Conservation (phyloP, 2,329 filamentous ascomycete genomes). For the Xylariaceae sp. region DNA sequence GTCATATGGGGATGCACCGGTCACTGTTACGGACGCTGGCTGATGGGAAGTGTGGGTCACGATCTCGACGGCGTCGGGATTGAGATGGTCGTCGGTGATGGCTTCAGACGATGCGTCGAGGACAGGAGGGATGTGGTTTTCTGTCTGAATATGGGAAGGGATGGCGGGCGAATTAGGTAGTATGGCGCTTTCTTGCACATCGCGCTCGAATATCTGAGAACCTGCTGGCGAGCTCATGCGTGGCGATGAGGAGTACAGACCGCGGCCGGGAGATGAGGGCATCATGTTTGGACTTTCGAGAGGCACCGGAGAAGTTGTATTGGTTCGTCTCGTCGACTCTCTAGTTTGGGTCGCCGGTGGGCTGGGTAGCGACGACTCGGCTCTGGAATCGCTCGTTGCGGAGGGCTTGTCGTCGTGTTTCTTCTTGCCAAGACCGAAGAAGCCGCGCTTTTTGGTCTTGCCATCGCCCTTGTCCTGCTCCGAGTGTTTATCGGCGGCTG, state of each 20-base stretch:
- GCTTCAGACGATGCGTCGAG: constrained; percentile 87
- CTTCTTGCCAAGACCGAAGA: constrained; percentile 62
- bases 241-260: constrained; percentile 65
- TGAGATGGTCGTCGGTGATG: constrained; percentile 80
- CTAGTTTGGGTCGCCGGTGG: constrained; percentile 26
- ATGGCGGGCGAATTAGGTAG: constrained; percentile 78
- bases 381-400: constrained; percentile 30
- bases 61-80: constrained; percentile 89
- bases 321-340: constrained; percentile 36
- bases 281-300: constrained; percentile 42
- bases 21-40: constrained; percentile 66
- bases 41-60: constrained; percentile 83
- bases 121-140: constrained; percentile 89
- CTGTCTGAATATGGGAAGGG: constrained; percentile 86
- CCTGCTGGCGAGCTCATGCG: constrained; percentile 73
- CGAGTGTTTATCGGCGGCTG: constrained; percentile 23
- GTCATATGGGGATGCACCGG: constrained; percentile 40
- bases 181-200: constrained; percentile 78
- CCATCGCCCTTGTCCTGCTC: constrained; percentile 33
- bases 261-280: constrained; percentile 63
- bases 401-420: constrained; percentile 44
- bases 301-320: constrained; percentile 41
- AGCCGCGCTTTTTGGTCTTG: constrained; percentile 50
- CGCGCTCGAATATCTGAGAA: constrained; percentile 86
- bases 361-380: constrained; percentile 31